Evolutionary conservation across 345 rosid species (phyloP), one percentile per base, ranked within the genome.

Genomic region (Euphorbia pulcherrima): DNA sequence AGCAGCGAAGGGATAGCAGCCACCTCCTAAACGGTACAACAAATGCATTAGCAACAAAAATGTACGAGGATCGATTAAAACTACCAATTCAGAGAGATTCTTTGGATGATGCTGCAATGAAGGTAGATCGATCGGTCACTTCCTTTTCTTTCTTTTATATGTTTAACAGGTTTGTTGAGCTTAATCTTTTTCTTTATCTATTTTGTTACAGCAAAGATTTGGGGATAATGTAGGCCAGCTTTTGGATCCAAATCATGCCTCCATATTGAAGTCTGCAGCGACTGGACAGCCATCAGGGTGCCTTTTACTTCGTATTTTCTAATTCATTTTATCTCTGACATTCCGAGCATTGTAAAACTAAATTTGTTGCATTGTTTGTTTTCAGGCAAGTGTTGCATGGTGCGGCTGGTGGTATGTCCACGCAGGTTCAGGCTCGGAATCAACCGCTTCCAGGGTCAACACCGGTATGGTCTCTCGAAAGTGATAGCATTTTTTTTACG

Each of bases 331-430:
- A 54, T 60, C 56, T 81, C 78, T 23, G 26, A 47, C 54, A 14
- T 8, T 11, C 23, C 16, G 52, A 62, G 2, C 9, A 39, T 11
- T 27, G 12, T 30, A 52, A 28, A 67, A 68, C 37, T 20, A 5
- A 52, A 26, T 46, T 65, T 11, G 21, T 60, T 62, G 11, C 65
- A 46, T 23, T 67, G 50, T 51, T 67, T 68, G 75, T 73, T 77
- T 76, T 81, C 81, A 91, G 99, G 90, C 99, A 94, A 87, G 96
- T 88, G 62, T 79, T 94, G 80, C 99, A 91, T 81, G 88, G 92
- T 65, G 63, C 88, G 30, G 80, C 89, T 61, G 95, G 92, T 69
- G 92, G 82, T 71, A 89, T 89, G 90, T 85, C 96, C 68, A 88
- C 95, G 47, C 97, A 94, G 78, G 88, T 94, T 74, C 97, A 89